These are phyloP conservation scores for Pichia ethanolica DNA, from an alignment of 805 yeast species.

Conservation along the genomic window DNA sequence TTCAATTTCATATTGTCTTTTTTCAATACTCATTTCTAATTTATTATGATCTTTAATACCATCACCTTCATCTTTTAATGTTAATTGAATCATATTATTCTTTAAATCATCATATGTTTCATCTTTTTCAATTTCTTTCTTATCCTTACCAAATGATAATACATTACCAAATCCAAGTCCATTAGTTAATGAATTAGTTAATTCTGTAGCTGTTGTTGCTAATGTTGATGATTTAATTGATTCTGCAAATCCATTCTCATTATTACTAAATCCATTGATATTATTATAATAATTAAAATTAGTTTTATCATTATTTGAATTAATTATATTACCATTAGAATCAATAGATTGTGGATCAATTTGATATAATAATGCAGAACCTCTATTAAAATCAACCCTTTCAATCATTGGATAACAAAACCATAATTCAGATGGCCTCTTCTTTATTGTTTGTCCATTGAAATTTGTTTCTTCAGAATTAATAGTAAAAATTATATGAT, in stretches of 20 bases:
- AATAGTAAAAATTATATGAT: conserved; percentile 60
- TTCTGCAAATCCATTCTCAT: neutral
- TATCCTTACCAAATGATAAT: neutral
- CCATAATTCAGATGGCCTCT: conserved; percentile 66
- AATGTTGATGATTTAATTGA: neutral
- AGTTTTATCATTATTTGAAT: neutral
- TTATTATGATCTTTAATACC: neutral
- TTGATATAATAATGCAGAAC: conserved; percentile 35
- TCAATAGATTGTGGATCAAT: neutral
- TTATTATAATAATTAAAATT: too few relatives aligned
- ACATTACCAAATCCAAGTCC: conserved; percentile 6
- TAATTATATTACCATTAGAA: neutral
- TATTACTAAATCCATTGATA: too few relatives aligned
- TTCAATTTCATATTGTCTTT: conserved; percentile 6
- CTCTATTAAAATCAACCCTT: conserved; percentile 47
- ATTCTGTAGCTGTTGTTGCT: conserved; percentile 13
- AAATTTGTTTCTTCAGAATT: conserved; percentile 13
- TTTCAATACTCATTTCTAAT: conserved; percentile 1
- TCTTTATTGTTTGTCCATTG: neutral
- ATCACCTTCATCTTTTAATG: neutral
- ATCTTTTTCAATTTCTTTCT: neutral
- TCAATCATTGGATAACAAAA: conserved; percentile 81
- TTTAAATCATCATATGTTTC: neutral
- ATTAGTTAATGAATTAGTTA: conserved; percentile 11
- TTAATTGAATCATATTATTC: neutral